Evolutionary conservation across 768 basidiomycete species (phyloP).

Genomic region (Mycena kentingensis): DNA sequence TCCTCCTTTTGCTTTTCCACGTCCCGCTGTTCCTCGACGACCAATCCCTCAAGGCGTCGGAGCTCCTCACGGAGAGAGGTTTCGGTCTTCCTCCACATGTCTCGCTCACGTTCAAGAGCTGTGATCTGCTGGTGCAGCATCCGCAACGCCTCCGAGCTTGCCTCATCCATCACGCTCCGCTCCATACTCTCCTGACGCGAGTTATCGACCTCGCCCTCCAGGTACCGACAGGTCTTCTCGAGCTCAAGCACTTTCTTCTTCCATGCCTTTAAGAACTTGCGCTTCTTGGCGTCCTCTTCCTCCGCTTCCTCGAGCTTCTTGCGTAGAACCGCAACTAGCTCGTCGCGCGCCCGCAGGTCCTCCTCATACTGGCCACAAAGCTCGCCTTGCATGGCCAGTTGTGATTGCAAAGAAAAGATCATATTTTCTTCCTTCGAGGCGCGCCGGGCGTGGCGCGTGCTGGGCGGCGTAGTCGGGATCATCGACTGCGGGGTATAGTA

Average conservation of each 20-base stretch:
- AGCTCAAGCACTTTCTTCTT: slow-evolving; percentile 78
- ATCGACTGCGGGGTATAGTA: slow-evolving; percentile 78
- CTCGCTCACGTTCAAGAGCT: slow-evolving; percentile 68
- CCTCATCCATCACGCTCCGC: slow-evolving; percentile 82
- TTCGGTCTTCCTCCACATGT: slow-evolving; percentile 47
- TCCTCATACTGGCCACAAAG: slow-evolving; percentile 75
- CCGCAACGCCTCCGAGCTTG: slow-evolving; percentile 76
- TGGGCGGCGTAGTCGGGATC: slow-evolving; percentile 68
- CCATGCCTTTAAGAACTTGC: slow-evolving; percentile 59
- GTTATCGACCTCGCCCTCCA: slow-evolving; percentile 87
- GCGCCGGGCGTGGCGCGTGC: slow-evolving; percentile 52
- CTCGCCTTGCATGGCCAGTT: slow-evolving; percentile 71
- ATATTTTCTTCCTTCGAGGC: slow-evolving; percentile 74
- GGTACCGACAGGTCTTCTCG: slow-evolving; percentile 61
- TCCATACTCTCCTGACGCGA: slow-evolving; percentile 82
- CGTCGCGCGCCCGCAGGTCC: slow-evolving; percentile 72
- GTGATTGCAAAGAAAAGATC: slow-evolving; percentile 74
- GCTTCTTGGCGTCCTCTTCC: slow-evolving; percentile 64
- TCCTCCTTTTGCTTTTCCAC: slow-evolving; percentile 54
- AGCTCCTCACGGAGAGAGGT: slow-evolving; percentile 48
- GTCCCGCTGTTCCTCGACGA: slow-evolving; percentile 47
- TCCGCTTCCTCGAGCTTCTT: slow-evolving; percentile 56
- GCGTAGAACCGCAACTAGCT: slow-evolving; percentile 64
- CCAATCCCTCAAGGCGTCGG: slow-evolving; percentile 50
- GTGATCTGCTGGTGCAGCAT: slow-evolving; percentile 81